Evolutionary conservation across 2,329 filamentous ascomycete genomes (phyloP), one percentile per base, ranked within the genome.

Genomic region (Fusarium nurragi): DNA sequence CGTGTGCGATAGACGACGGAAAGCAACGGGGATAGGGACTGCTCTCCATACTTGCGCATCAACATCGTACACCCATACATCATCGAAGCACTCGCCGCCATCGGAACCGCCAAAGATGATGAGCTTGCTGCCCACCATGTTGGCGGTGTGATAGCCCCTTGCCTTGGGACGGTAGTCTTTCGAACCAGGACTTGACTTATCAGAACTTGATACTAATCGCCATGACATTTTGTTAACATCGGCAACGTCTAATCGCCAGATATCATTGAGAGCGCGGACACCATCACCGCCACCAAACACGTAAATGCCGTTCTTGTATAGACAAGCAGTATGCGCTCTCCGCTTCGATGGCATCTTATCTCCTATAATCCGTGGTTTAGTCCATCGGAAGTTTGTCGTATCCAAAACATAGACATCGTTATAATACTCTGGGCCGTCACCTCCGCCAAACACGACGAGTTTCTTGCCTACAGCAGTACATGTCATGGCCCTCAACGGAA

Each of bases 321-420:
- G 77, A 67, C 88, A 90, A n/a, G 88, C 88, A 4, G 88, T 90
- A 73, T 91, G 88, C 5, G 88, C 88, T 47, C 88, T 80, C 21
- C 88, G 81, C 66, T 86, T 86, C 54, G 85, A 88, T 1, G 88
- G 88, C 22, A 81, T 74, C 53, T 79, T 79, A 62, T 88, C 86
- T 28, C 87, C 85, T 22, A 84, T 71, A 40, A 90, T 85, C 38
- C 82, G 82, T 38, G 88, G 88, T 60, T 83, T 85, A 37, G 83
- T 84, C 87, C 88, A 91, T 19, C 86, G 83, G 73, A 88, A 89
- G 73, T 87, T 91, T 60, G 88, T 81, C 21, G 88, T 91, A 71
- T 91, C 88, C n/a, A 90, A 80, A 41, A 91, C 86, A 73, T 90
- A 90, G 19, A 91, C 84, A 68, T 90, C 87, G 71, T 90, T 90